Evolutionary conservation across 2,329 filamentous ascomycete genomes (phyloP), one percentile per base, ranked within the genome.

Genomic region (Neopestalotiopsis sp.): DNA sequence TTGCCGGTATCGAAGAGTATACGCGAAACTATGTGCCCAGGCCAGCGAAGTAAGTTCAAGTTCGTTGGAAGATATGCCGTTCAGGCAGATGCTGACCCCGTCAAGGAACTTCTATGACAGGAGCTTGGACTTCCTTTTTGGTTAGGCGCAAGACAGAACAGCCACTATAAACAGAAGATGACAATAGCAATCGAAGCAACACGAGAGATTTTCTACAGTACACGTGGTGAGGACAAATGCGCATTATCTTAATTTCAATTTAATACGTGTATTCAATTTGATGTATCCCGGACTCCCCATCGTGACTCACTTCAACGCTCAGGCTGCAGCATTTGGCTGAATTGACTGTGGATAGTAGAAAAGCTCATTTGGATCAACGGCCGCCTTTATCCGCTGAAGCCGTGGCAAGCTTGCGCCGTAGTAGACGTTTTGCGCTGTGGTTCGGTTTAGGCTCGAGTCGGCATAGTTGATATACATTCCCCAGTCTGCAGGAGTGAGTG

Each of bases 1-100:
- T 92, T 17, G 88, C 87, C 1, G 89, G 89, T 71, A 88, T 94
- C 71, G 91, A 92, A 61, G 89, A 91, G 70, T 93, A 94, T 73
- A 87, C 89, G 67, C 82, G 83, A 49, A 89, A 86, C 60, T 93
- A 85, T 74, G 82, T 91, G 12, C 83, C 86, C 1, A 77, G 70
- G 30, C 84, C 84, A 1, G 83, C 90, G 20, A 86, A 81, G 88
- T 89, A 78, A 76, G 84, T 76, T 20, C 4, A 32, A 28, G 10
- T 20, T 5, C 1, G 12, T 14, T 4, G n/a, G 3, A 34, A n/a
- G 14, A 40, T 12, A 13, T 20, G 13, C 4, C 3, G 32, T 28
- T 13, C 12, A 59, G 34, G 17, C 32, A n/a, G 12, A 12, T 42
- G n/a, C 59, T 62, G 13, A 62, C 13, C 9, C 1, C 10, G 6